These are phyloP conservation scores for Hypomyces perniciosus DNA, from an alignment of 2,329 filamentous ascomycete genomes.

Conservation along the genomic window DNA sequence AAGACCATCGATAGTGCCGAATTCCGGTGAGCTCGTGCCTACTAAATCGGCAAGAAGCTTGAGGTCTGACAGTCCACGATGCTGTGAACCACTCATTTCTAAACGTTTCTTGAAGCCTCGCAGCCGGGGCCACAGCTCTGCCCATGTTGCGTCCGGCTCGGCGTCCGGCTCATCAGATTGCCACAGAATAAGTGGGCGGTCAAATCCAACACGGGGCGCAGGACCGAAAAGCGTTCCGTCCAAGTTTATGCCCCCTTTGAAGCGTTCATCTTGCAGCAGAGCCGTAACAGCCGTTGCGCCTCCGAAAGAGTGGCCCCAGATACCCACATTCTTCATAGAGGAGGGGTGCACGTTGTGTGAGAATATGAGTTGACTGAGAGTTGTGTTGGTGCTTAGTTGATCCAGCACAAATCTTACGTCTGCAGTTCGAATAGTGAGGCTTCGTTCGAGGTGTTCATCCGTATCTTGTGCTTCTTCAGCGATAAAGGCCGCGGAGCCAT, in stretches of 20 bases:
- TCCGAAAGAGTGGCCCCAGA: conserved; percentile 11
- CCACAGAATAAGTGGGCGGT: conserved; percentile 1
- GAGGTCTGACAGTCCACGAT: conserved; percentile 1
- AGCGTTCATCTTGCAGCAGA: conserved; percentile 2
- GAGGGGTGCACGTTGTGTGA: background rate
- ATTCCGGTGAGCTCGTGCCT: background rate
- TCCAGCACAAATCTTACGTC: conserved; percentile 6
- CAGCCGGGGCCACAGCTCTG: background rate
- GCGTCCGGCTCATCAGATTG: background rate
- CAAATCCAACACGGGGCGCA: background rate
- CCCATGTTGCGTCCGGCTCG: conserved; percentile 1
- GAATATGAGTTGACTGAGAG: conserved; percentile 3
- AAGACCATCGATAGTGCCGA: conserved; percentile 4
- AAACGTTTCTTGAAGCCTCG: background rate
- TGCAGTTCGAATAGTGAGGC: background rate
- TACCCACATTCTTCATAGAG: background rate
- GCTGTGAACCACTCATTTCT: background rate
- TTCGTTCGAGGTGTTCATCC: background rate
- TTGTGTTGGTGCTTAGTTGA: conserved; percentile 4
- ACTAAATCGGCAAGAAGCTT: conserved; percentile 4
- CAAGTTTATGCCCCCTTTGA: conserved; percentile 9
- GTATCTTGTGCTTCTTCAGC: background rate
- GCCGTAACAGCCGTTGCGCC: conserved; percentile 6
- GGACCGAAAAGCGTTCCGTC: conserved; percentile 7
- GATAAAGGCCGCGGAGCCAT: background rate